Percentiles rank a stretch among this genome's conserved stretches.
These are phyloP conservation scores for Plantago coronopus DNA, from an alignment of 305 asterid genomes.

Conservation along the genomic window DNA sequence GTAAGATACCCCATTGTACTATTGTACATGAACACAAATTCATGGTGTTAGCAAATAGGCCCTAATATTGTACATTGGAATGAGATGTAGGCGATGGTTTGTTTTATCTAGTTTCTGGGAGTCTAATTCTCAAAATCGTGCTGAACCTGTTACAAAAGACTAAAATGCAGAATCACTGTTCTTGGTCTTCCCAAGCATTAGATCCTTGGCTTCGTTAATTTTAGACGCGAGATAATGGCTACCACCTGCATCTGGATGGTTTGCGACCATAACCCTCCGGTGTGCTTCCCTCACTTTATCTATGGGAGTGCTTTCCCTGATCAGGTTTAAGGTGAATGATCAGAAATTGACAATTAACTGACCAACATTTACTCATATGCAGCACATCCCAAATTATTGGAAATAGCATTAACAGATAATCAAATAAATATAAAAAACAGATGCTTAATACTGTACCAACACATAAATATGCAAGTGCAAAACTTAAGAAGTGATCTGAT, in stretches of 20 bases:
- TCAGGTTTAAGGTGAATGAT: not conserved
- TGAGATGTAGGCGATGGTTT: not conserved
- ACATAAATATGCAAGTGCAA: too few relatives aligned
- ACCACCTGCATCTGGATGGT: conserved; percentile 96
- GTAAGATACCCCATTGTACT: too few relatives aligned
- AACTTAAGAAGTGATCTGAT: too few relatives aligned
- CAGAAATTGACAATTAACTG: not conserved
- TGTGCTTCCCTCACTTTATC: conserved; percentile 89
- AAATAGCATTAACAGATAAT: not conserved
- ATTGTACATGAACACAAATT: not conserved
- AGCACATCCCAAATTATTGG: not conserved
- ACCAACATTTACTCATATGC: not conserved
- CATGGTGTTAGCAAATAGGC: not conserved
- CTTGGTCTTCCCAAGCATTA: conserved; percentile 62
- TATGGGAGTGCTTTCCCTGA: conserved; percentile 68
- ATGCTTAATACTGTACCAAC: too few relatives aligned
- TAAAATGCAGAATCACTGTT: conserved; percentile 66
- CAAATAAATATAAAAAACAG: too few relatives aligned
- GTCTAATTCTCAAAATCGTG: conserved; percentile 22
- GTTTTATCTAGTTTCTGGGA: not conserved
- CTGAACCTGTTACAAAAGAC: conserved; percentile 14
- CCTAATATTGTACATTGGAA: conserved; percentile 3
- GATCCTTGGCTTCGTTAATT: conserved; percentile 78
- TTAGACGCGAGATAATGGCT: conserved; percentile 91
- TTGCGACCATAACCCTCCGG: conserved; percentile 85